Evolutionary conservation across 176 grass and related monocot species (phyloP).

Genomic region (sorghum (Sorghum bicolor)): DNA sequence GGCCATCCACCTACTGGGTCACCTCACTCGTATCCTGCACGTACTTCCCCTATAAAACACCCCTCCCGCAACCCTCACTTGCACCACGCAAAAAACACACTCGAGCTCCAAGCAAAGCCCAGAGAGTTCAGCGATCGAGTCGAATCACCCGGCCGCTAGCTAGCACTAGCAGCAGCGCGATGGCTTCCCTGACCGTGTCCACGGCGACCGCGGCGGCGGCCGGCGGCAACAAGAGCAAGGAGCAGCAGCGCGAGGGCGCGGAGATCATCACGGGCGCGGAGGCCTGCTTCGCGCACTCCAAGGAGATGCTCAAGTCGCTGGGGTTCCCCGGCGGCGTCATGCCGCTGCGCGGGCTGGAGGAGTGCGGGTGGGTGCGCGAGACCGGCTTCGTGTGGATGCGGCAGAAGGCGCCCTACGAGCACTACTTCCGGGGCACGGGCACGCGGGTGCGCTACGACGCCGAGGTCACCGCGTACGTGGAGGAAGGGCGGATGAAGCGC

Average conservation of each 20-base stretch:
- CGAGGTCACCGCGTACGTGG: constrained; percentile 88
- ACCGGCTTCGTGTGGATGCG: constrained; percentile 96
- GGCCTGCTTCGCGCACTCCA: constrained; percentile 72
- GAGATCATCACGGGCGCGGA: constrained; percentile 66
- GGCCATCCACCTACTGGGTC: constrained; percentile 2
- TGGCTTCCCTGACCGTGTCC: constrained; percentile 55
- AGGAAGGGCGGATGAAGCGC: constrained; percentile 76
- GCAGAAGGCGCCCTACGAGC: constrained; percentile 71
- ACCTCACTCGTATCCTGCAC: neutral
- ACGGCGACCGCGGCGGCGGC: neutral
- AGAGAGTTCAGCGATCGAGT: neutral
- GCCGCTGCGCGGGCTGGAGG: constrained; percentile 70
- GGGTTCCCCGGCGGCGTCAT: constrained; percentile 82
- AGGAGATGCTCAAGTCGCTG: constrained; percentile 61
- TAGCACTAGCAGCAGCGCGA: neutral
- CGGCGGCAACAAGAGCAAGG: constrained; percentile 6
- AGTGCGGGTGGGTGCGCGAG: constrained; percentile 76
- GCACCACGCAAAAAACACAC: neutral
- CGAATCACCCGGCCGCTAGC: neutral
- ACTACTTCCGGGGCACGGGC: constrained; percentile 65
- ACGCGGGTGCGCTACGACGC: constrained; percentile 67
- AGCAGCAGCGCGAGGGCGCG: constrained; percentile 39
- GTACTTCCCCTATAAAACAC: constrained; percentile 25
- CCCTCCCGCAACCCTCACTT: neutral
- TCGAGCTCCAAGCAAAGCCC: neutral